phyloP scores from a whole-genome alignment of 768 basidiomycete genomes.

The Termitomyces heimii region DNA sequence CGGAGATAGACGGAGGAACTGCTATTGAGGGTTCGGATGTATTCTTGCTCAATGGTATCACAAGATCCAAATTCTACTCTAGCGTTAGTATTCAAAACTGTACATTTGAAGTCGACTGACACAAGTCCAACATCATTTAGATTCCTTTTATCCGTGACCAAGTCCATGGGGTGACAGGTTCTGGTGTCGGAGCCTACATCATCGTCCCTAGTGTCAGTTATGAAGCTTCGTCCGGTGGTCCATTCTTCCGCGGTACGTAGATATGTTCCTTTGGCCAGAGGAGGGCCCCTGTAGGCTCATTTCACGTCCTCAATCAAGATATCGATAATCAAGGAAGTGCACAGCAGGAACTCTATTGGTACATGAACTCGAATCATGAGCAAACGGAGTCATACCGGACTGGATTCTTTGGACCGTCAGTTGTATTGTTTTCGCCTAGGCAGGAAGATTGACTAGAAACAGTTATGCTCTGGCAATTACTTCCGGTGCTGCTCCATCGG shows the following conservation, averaged over 20 bases:
- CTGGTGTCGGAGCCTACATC: slow-evolving; percentile 38
- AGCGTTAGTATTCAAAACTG: slow-evolving; percentile 23
- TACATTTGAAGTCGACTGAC: neutral
- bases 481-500: slow-evolving; percentile 36
- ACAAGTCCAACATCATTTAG: slow-evolving; percentile 14
- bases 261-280: neutral
- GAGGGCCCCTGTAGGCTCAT: neutral
- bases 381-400: slow-evolving; percentile 39
- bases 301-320: slow-evolving; percentile 18
- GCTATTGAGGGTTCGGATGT: slow-evolving; percentile 45
- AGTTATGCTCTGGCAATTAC: slow-evolving; percentile 40
- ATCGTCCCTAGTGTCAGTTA: slow-evolving; percentile 40
- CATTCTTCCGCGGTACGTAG: slow-evolving; percentile 39
- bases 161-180: slow-evolving; percentile 43
- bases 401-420: slow-evolving; percentile 42
- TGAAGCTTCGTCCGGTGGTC: slow-evolving; percentile 42
- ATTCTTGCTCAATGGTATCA: slow-evolving; percentile 36
- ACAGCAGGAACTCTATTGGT: slow-evolving; percentile 44
- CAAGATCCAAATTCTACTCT: slow-evolving; percentile 44
- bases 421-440: neutral
- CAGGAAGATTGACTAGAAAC: neutral
- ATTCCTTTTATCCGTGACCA: slow-evolving; percentile 45
- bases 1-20: slow-evolving; percentile 35
- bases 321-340: slow-evolving; percentile 41
- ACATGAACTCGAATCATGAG: slow-evolving; percentile 42